A percentile compares a stretch with the other conserved stretches of the same genome.
phyloP scores from a whole-genome alignment of 495 filamentous ascomycete species.

The Penicillium herquei region DNA sequence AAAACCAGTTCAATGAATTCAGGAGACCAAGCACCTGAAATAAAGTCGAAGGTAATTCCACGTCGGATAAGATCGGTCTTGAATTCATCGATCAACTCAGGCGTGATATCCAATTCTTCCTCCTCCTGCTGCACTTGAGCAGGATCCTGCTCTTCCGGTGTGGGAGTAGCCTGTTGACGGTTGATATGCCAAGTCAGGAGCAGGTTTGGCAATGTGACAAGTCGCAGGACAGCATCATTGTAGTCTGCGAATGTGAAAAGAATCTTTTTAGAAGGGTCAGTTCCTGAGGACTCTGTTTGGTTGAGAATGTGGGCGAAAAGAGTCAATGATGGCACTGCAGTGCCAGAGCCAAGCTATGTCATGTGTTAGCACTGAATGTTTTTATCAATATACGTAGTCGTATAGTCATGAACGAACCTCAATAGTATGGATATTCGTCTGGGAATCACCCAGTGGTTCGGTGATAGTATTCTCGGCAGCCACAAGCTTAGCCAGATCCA shows the following conservation, averaged over 20 bases:
- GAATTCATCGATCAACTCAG: conserved; percentile 62
- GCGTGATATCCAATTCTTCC: conserved; percentile 73
- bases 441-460: conserved; percentile 22
- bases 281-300: conserved; percentile 23
- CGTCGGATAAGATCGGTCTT: conserved; percentile 51
- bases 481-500: conserved; percentile 75
- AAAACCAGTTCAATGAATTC: conserved; percentile 62
- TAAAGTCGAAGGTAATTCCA: conserved; percentile 63
- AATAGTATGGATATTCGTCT: conserved; percentile 56
- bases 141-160: conserved; percentile 11
- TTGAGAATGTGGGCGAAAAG: conserved; percentile 69
- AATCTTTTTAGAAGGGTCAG: conserved; percentile 29
- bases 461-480: conserved; percentile 13
- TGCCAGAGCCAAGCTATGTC: conserved; percentile 80
- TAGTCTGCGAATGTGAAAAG: conserved; percentile 84
- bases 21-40: conserved; percentile 81
- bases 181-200: conserved; percentile 69
- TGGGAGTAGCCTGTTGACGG: conserved; percentile 18
- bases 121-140: conserved; percentile 43
- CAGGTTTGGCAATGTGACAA: conserved; percentile 88
- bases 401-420: conserved; percentile 54
- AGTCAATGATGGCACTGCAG: conserved; percentile 76
- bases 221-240: conserved; percentile 77
- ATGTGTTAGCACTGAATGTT: background rate
- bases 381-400: too few relatives aligned